A percentile compares a stretch with the other conserved stretches of the same genome.
phyloP scores from a whole-genome alignment of 139 green algal genomes.

The Volvox africanus region DNA sequence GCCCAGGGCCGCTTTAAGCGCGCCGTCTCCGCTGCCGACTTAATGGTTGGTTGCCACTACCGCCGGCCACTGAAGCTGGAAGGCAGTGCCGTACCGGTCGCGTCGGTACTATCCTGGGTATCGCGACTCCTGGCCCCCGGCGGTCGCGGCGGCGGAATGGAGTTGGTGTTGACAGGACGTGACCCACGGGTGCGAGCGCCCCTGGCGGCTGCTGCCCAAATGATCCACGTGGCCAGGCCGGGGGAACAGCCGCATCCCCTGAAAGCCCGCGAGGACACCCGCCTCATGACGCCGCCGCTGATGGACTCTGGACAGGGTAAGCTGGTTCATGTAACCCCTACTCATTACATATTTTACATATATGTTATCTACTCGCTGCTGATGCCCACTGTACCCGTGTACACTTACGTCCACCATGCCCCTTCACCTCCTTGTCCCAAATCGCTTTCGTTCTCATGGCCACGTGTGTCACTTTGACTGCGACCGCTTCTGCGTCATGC shows the following conservation, averaged over 20 bases:
- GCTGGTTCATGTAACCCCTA: no score
- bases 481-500: no score
- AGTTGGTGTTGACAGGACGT: slow-evolving; percentile 27
- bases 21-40: neutral
- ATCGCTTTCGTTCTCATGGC: no score
- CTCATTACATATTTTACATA: no score
- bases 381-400: no score
- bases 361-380: no score
- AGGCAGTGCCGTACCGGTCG: neutral
- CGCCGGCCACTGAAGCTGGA: neutral
- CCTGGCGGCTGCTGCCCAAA: neutral
- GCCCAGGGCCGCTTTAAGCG: slow-evolving; percentile 29
- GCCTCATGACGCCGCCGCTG: slow-evolving; percentile 7
- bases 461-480: no score
- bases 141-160: slow-evolving; percentile 9
- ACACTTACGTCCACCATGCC: no score
- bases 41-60: slow-evolving; percentile 28
- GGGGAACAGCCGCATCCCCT: slow-evolving; percentile 32
- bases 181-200: slow-evolving; percentile 29
- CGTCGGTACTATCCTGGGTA: neutral
- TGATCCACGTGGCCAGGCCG: slow-evolving; percentile 3
- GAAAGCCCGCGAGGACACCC: neutral
- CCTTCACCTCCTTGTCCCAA: no score
- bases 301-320: neutral
- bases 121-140: slow-evolving; percentile 16